Evolutionary conservation across 495 filamentous ascomycete genomes (phyloP), one percentile per base, ranked within the genome.

Genomic region (Trichoderma erinaceum): DNA sequence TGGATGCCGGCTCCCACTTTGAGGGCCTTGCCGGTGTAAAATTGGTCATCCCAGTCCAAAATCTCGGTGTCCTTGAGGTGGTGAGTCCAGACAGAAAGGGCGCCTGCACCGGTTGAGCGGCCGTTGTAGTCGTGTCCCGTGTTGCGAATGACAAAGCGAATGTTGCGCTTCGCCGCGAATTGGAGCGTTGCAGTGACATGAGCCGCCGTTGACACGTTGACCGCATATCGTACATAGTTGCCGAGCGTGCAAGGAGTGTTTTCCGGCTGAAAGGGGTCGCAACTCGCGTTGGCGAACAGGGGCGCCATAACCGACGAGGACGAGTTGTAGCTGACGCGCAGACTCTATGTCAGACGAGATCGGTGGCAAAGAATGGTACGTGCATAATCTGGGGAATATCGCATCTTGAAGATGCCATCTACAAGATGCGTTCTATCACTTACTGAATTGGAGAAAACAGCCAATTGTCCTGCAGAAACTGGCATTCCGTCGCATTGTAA

Each of bases 1-100:
- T 86, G 82, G 3, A 88, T 79, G 61, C 87, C 88, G 32, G 86
- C 81, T 21, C 87, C 87, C 44, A 89, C 69, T 68, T 83, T 85
- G 68, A 87, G 75, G 6, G 85, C 78, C 29, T 73, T 74, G 18
- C 81, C 81, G 4, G 71, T 78, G 69, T 84, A 86, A 70, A 74
- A 64, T 25, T 70, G 18, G 67, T 78, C 72, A 4, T 77, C 71
- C 69, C 77, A 82, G 13, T 78, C 74, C 23, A 79, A 71, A 70
- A 85, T 74, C 41, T 78, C 68, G 29, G 82, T 83, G 32, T 74
- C 72, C 68, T 81, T 84, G 27, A 87, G 74, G 67, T 83, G 73
- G 67, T 83, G 86, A 66, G 77, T 85, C 84, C 80, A 87, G 44
- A 83, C 75, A 11, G 75, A 78, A 13, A 84, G 74, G 35, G 78